A percentile compares a stretch with the other conserved stretches of the same genome.
Evolutionary conservation across 768 basidiomycete species (phyloP).

Genomic region (Naematelia encephala): DNA sequence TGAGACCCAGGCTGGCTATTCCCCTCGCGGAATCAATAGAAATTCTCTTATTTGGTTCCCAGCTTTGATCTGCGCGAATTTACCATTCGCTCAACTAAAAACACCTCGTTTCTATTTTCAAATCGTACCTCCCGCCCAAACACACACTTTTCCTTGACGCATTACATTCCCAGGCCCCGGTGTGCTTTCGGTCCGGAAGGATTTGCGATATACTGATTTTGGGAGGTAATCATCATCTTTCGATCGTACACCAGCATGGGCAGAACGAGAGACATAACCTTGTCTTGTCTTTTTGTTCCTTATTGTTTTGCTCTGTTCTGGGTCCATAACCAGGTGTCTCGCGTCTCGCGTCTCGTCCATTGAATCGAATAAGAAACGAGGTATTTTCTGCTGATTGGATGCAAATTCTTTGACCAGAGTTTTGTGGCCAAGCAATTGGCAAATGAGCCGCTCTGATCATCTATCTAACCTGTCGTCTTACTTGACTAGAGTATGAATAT

Average conservation of each 20-base stretch:
- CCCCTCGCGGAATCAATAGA: background rate
- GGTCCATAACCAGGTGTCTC: too few species aligned
- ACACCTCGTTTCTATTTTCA: background rate
- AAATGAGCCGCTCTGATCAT: background rate
- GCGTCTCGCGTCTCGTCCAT: background rate
- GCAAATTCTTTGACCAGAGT: background rate
- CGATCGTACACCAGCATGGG: too few species aligned
- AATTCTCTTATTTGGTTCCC: background rate
- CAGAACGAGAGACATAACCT: too few species aligned
- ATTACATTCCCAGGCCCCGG: background rate
- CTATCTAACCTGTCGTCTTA: background rate
- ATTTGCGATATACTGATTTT: too few species aligned
- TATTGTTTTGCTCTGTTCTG: too few species aligned
- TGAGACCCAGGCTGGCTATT: background rate
- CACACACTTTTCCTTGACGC: too few species aligned
- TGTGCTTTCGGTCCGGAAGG: too few species aligned
- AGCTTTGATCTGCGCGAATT: background rate
- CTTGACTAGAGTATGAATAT: too few species aligned
- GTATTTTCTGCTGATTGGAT: background rate
- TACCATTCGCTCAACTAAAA: background rate
- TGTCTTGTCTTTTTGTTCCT: background rate
- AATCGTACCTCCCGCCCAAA: too few species aligned
- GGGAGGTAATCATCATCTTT: too few species aligned
- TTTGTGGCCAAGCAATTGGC: background rate
- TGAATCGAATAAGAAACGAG: background rate